Evolutionary conservation across 2,329 filamentous ascomycete genomes (phyloP), one percentile per base, ranked within the genome.

Genomic region (Aspergillus phoenicis): DNA sequence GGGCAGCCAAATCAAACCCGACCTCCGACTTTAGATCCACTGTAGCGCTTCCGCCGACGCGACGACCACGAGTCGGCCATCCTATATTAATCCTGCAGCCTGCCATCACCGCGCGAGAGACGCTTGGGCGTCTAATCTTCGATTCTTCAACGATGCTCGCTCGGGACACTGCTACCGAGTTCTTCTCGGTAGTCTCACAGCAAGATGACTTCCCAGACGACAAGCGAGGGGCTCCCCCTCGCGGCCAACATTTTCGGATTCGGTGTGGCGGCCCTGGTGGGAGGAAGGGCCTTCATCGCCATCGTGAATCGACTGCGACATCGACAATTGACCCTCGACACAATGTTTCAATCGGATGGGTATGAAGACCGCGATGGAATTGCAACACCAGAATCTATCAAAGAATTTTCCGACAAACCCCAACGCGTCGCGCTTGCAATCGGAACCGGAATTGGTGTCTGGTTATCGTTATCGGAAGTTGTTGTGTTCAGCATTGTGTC

Each of bases 311-410:
- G 26, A 11, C 4, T 51, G 15, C 47, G 47, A 30, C 26, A 30
- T 17, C 47, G 26, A 30, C 47, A 51, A 28, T 17, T 51, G 5
- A 30, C 26, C 7, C 15, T 51, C 24, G 26, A 33, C 13, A 51
- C 47, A 10, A 17, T 17, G 5, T 17, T n/a, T 11, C 47, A 33
- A 51, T 13, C 4, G 47, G 47, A 51, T 28, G 26, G n/a, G n/a
- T 56, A 56, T 36, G 33, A 56, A 36, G 53, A 56, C 10, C 6
- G 28, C 20, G 53, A 56, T 36, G 53, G 53, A 8, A 17, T 33
- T 10, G 53, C 53, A 4, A 47, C 39, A 4, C n/a, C 26, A 17
- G 22, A 56, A 3, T 56, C 53, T 8, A 33, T 56, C 8, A 20
- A 8, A 8, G 17, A 26, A 13, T 56, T 36, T 24, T 47, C 41